Base-by-base conservation (phyloP, 495 filamentous ascomycete species). In the Ramalina intermedia region DNA sequence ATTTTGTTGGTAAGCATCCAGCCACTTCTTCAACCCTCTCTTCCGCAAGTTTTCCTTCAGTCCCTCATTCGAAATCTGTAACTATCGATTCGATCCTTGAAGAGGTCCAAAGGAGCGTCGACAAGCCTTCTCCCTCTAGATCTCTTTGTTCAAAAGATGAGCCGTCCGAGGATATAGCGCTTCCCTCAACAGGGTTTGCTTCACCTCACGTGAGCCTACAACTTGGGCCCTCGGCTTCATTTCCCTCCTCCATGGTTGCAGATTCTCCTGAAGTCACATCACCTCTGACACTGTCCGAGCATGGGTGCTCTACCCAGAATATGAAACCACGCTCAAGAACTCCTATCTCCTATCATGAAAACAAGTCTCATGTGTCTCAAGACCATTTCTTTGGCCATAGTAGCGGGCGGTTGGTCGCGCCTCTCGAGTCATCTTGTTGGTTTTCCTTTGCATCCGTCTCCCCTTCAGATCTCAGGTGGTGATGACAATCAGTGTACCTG, bases 1-100 rank as follows among this genome's bases (percentile, higher is more conserved):
- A 73, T 45, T 88, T 75, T 70, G 82, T 94, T 68, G 86, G 88
- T 95, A 77, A 81, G 87, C 91, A 66, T 62, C 52, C 60, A 61
- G 58, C 49, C n/a, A 47, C 56, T 56, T 56, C 55, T 54, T 53
- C 59, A 55, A 55, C 44, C 42, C 52, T 53, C 48, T 51, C 53
- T 59, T 61, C 48, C 52, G 47, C 41, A 37, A 42, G 50, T 49
- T 55, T 46, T 38, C 29, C 43, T 18, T 11, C 51, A 47, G 49
- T 51, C 26, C 48, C 24, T 6, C 21, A 29, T 21, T n/a, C 50
- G 58, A 52, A 55, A 58, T 38, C 56, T 40, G 37, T 55, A 12
- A 57, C 50, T 49, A 57, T 61, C 55, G 45, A 52, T 55, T 46
- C 55, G 50, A 55, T 62, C 40, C 60, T 58, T 23, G 50, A 57